A percentile compares a stretch with the other conserved stretches of the same genome.
phyloP scores from a whole-genome alignment of 2,329 filamentous ascomycete species.

The Penicillium sp. region DNA sequence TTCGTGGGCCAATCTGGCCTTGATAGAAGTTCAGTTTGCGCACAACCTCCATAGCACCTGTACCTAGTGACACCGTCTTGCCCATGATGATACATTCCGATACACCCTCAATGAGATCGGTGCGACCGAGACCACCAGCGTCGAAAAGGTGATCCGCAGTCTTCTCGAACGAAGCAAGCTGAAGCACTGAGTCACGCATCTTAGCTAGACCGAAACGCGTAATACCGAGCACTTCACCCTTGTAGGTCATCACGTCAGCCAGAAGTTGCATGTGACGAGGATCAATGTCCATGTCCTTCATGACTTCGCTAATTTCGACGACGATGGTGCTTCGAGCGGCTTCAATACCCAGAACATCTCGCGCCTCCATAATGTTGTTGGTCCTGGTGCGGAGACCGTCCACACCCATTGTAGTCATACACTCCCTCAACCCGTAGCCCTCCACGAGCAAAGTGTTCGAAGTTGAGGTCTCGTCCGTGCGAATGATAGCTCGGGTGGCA shows the following conservation, averaged over 20 bases:
- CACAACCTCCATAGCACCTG: slow-evolving; percentile 87
- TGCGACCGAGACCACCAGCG: slow-evolving; percentile 87
- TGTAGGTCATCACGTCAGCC: slow-evolving; percentile 98
- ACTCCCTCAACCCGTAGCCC: slow-evolving; percentile 83
- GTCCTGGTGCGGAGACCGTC: slow-evolving; percentile 70
- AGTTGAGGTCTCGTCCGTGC: slow-evolving; percentile 68
- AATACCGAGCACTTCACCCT: slow-evolving; percentile 93
- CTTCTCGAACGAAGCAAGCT: slow-evolving; percentile 96
- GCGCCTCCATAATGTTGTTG: slow-evolving; percentile 88
- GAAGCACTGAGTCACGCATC: slow-evolving; percentile 90
- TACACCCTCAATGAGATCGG: slow-evolving; percentile 87
- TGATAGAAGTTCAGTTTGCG: slow-evolving; percentile 67
- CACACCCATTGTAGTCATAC: slow-evolving; percentile 92
- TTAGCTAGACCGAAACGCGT: slow-evolving; percentile 94
- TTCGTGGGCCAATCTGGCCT: slow-evolving; percentile 56
- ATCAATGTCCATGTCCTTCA: slow-evolving; percentile 93
- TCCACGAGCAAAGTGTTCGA: slow-evolving; percentile 79
- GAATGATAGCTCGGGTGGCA: slow-evolving; percentile 82
- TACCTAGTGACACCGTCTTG: slow-evolving; percentile 87
- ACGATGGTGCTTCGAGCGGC: slow-evolving; percentile 88
- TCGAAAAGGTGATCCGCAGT: slow-evolving; percentile 97
- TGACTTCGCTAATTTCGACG: slow-evolving; percentile 80
- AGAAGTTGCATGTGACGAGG: slow-evolving; percentile 96
- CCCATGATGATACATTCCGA: slow-evolving; percentile 98
- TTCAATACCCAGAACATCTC: slow-evolving; percentile 88